Base-by-base conservation (phyloP, 306 rosid species). In the Dalbergia oliveri region DNA sequence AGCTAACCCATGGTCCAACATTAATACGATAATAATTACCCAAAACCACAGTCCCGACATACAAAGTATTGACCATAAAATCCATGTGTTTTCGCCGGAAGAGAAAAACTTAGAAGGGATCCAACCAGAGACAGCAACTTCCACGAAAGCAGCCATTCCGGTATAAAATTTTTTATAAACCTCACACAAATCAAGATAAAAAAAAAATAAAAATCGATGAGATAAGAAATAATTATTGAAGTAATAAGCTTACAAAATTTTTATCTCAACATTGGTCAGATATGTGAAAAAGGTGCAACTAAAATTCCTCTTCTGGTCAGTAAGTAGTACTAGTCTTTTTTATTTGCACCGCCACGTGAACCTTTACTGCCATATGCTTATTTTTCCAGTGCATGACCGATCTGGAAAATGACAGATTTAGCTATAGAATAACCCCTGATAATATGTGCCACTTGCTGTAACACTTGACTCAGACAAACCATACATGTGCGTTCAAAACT, bases 401-500 rank as follows among this genome's bases (percentile, higher is more conserved):
- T n/a, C 35, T 64, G 12, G 41, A 16, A 34, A 14, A 16, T 4
- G 54, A 76, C 71, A 49, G 50, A 45, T 61, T 61, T 4, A 73
- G 7, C 34, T 13, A 13, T 41, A 15, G 11, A 60, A 9, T 14
- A 8, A 58, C 50, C 26, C 10, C 35, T 51, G 0, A 60, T 13
- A 51, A 6, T 68, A 47, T 73, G 51, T 43, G 23, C 59, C 21
- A 9, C 8, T 59, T 44, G 64, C 41, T 59, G n/a, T 19, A 5
- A 23, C 33, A 31, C 26, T 47, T 45, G 77, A 34, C 45, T 60
- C 58, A 15, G 37, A 50, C 78, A 50, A 71, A 62, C 62, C 26
- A 45, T 35, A 49, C 71, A 47, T 31, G 79, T 60, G 79, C 58
- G 60, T 74, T 49, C 71, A 61, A 62, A 45, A 47, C 26, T 33